phyloP scores from a whole-genome alignment of 1,139 yeast genomes.

The Debaryomyces singareniensis region DNA sequence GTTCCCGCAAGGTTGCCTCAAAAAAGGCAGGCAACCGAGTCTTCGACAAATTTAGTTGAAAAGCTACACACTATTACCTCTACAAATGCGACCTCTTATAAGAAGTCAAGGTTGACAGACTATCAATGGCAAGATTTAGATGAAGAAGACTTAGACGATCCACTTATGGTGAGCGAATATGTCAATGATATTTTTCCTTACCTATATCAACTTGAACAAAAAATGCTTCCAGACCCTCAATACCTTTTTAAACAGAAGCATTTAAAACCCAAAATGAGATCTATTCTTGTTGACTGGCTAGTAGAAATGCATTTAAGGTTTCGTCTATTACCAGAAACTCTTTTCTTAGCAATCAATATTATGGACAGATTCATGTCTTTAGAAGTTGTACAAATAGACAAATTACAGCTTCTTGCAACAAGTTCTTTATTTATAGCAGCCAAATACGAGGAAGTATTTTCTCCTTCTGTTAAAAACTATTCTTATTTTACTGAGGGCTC shows the following conservation, averaged over 20 bases:
- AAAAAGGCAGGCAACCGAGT: constrained; percentile 52
- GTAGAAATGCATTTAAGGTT: constrained; percentile 88
- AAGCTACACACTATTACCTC: constrained; percentile 24
- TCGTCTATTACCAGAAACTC: constrained; percentile 83
- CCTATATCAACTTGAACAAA: constrained; percentile 64
- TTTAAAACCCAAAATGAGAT: constrained; percentile 79
- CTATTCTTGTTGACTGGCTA: constrained; percentile 90
- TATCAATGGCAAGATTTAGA: constrained; percentile 88
- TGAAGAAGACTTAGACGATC: constrained; percentile 86
- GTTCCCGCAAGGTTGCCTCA: constrained; percentile 45
- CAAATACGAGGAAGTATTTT: constrained; percentile 89
- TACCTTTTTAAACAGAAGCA: constrained; percentile 72
- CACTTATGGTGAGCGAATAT: constrained; percentile 92
- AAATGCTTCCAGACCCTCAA: constrained; percentile 72
- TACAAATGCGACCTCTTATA: constrained; percentile 14
- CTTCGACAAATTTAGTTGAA: constrained; percentile 44
- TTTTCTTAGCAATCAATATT: constrained; percentile 80
- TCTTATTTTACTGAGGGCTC: constrained; percentile 86
- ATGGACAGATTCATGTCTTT: constrained; percentile 87
- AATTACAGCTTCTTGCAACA: constrained; percentile 84
- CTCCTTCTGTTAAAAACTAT: constrained; percentile 83
- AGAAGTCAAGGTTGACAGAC: constrained; percentile 35
- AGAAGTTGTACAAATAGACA: constrained; percentile 75
- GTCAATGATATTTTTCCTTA: constrained; percentile 82
- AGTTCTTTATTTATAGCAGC: constrained; percentile 90